Conservation (phyloP, 2,329 filamentous ascomycete species). For the Colletotrichum sidae region DNA sequence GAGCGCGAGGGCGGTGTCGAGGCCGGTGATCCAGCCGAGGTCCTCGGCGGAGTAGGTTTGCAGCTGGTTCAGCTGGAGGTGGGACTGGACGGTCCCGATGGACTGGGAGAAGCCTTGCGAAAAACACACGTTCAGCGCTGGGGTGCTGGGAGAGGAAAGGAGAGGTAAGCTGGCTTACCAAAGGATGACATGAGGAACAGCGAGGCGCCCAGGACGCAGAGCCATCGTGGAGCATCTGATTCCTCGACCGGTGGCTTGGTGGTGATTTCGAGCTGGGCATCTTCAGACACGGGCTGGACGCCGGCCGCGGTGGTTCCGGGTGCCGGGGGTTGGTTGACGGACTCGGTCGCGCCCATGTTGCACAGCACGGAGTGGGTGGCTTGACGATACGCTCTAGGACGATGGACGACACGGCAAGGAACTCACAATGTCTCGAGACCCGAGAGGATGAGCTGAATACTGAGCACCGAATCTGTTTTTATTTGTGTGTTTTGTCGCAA, state of each 20-base stretch:
- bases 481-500: neutral
- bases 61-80: conserved; percentile 57
- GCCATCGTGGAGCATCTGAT: neutral
- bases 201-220: neutral
- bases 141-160: no score
- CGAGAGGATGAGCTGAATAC: no score
- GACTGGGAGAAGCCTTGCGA: conserved; percentile 56
- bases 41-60: conserved; percentile 52
- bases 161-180: neutral
- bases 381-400: neutral
- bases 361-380: neutral
- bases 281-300: neutral
- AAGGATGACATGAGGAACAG: conserved; percentile 15
- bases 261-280: no score
- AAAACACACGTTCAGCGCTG: neutral
- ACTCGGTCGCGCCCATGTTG: no score
- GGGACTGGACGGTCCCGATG: conserved; percentile 60
- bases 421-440: no score
- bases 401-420: no score
- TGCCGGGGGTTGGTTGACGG: no score
- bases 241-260: neutral
- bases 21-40: conserved; percentile 61
- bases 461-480: no score
- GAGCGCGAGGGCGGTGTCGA: conserved; percentile 57
- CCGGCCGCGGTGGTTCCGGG: neutral